phyloP scores from a whole-genome alignment of 768 basidiomycete species.

The Pulveroboletus ravenelii region DNA sequence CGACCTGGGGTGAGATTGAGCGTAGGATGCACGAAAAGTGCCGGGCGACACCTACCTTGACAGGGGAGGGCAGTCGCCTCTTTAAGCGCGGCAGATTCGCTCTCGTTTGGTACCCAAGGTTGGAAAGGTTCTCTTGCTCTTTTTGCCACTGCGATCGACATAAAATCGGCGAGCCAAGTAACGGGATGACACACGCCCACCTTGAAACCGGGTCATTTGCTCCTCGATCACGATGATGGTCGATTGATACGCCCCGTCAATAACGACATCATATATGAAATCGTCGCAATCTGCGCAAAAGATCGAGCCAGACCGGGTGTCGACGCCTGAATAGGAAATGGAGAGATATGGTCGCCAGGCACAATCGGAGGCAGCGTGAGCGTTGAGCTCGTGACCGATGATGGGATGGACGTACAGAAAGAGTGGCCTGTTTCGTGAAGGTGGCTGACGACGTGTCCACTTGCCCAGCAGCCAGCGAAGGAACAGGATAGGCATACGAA shows the following conservation, averaged over 20 bases:
- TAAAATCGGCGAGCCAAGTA: not conserved
- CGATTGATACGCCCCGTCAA: constrained; percentile 45
- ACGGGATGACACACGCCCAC: not conserved
- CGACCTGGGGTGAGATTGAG: constrained; percentile 45
- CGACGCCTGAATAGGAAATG: constrained; percentile 49
- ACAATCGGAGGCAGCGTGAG: not conserved
- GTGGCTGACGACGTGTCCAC: constrained; percentile 54
- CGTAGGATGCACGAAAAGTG: not conserved
- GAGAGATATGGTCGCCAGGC: not conserved
- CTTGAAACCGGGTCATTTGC: constrained; percentile 54
- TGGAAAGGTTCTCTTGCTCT: constrained; percentile 44
- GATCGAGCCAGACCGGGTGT: constrained; percentile 66
- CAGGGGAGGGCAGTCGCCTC: constrained; percentile 56
- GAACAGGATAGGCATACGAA: constrained; percentile 72
- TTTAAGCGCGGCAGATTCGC: constrained; percentile 44
- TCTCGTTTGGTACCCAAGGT: constrained; percentile 43
- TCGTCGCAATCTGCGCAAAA: constrained; percentile 75
- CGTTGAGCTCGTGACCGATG: not conserved
- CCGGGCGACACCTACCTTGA: constrained; percentile 47
- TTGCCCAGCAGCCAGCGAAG: constrained; percentile 66
- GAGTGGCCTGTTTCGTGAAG: constrained; percentile 52
- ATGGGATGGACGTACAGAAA: constrained; percentile 51
- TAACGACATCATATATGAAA: constrained; percentile 56
- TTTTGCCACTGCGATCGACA: constrained; percentile 31
- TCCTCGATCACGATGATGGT: constrained; percentile 55